Evolutionary conservation across 176 grass and related monocot genomes (phyloP).

Genomic region (Carex parvula): DNA sequence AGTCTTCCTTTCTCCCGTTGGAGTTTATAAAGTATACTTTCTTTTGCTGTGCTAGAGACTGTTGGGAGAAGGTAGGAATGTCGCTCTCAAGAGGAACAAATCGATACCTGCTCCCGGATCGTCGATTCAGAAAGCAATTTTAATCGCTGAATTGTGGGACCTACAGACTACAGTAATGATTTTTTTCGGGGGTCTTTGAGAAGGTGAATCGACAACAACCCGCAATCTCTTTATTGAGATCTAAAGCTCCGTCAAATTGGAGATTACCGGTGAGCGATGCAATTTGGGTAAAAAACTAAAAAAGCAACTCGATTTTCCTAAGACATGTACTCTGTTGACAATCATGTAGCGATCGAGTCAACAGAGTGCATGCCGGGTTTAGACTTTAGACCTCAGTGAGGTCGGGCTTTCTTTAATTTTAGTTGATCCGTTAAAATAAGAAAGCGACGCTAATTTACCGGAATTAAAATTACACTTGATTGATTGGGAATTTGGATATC

Average conservation of each 20-base stretch:
- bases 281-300: neutral
- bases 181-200: neutral
- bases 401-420: neutral
- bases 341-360: neutral
- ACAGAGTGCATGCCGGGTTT: neutral
- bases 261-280: neutral
- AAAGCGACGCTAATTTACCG: neutral
- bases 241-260: neutral
- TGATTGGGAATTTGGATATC: neutral
- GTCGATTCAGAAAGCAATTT: neutral
- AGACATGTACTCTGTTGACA: neutral
- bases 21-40: neutral
- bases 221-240: conserved; percentile 8
- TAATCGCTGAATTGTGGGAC: neutral
- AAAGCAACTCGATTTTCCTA: neutral
- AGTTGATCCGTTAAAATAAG: neutral
- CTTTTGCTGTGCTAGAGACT: conserved; percentile 10
- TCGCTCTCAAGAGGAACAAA: conserved; percentile 34
- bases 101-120: neutral
- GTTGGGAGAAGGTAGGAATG: conserved; percentile 45
- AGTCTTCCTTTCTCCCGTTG: conserved; percentile 1
- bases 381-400: neutral
- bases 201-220: neutral
- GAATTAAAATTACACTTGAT: neutral
- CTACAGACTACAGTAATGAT: neutral